Conservation (phyloP, 177 flowering plant species). For the Vitis hybrid region DNA sequence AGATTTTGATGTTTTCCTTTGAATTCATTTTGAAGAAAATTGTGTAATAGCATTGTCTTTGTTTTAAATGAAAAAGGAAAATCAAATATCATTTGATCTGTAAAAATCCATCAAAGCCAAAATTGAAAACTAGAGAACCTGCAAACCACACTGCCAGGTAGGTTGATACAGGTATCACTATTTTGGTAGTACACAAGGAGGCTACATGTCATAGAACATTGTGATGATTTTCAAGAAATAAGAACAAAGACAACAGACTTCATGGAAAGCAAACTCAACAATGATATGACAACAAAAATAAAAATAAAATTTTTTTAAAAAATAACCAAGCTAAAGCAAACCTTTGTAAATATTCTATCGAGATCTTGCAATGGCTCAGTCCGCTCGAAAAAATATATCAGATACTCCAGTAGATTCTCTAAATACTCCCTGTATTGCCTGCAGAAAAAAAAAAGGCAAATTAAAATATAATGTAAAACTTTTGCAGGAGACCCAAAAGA, state of each 20-base stretch:
- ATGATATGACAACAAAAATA: not conserved
- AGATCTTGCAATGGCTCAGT: constrained; percentile 97
- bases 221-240: not conserved
- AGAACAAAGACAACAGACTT: not conserved
- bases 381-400: constrained; percentile 74
- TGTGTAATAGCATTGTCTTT: too few relatives aligned
- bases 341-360: constrained; percentile 88
- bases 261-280: not conserved
- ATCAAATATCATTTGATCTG: too few relatives aligned
- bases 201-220: not conserved
- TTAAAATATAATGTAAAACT: not conserved
- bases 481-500: not conserved
- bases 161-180: too few relatives aligned
- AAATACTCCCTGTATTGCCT: constrained; percentile 84
- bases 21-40: too few relatives aligned
- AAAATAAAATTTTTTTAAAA: not conserved
- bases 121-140: too few relatives aligned
- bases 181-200: too few relatives aligned
- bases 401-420: constrained; percentile 76
- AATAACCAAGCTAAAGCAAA: constrained; percentile 15
- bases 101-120: too few relatives aligned
- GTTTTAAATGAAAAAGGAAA: too few relatives aligned
- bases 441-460: constrained; percentile 20
- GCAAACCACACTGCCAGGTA: too few relatives aligned
- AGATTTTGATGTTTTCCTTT: too few relatives aligned